phyloP scores from a whole-genome alignment of 2,329 filamentous ascomycete genomes.

The Dactylonectria estremocensis region DNA sequence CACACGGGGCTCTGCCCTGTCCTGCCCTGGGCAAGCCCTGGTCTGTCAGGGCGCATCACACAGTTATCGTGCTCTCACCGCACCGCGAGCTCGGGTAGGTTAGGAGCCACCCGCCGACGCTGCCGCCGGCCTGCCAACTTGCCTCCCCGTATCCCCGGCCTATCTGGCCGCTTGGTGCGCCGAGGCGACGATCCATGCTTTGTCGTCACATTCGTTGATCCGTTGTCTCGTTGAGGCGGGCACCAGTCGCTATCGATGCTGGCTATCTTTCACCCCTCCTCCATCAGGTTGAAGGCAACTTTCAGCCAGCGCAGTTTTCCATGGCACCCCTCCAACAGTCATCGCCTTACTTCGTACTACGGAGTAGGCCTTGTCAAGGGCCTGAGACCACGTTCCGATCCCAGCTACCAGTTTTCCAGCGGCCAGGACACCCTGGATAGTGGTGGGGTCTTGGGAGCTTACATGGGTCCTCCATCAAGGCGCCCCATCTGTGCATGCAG shows the following conservation, averaged over 20 bases:
- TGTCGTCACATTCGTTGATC: constrained; percentile 45
- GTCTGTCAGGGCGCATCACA: constrained; percentile 25
- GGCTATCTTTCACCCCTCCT: constrained; percentile 18
- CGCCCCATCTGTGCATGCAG: constrained; percentile 48
- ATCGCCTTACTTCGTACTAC: neutral
- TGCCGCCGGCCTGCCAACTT: constrained; percentile 21
- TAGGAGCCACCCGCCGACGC: constrained; percentile 32
- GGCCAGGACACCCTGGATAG: constrained; percentile 40
- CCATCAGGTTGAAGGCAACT: constrained; percentile 3
- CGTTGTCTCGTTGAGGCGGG: constrained; percentile 44
- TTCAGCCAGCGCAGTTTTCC: constrained; percentile 13
- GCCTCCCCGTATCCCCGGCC: constrained; percentile 36
- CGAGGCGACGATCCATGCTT: constrained; percentile 26
- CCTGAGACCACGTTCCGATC: constrained; percentile 20
- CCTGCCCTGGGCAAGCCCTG: constrained; percentile 19
- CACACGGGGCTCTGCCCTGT: constrained; percentile 16
- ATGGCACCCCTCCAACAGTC: constrained; percentile 36
- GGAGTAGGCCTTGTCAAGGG: constrained; percentile 13
- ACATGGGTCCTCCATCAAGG: constrained; percentile 38
- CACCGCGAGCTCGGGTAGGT: constrained; percentile 46
- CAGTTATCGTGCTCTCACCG: constrained; percentile 40
- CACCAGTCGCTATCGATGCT: constrained; percentile 38
- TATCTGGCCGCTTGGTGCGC: constrained; percentile 41
- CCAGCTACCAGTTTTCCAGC: constrained; percentile 33
- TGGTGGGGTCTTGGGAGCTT: constrained; percentile 40